Evolutionary conservation across 169 alveolate species (phyloP), one percentile per base, ranked within the genome.

Genomic region (Cryptosporidium parvum): DNA sequence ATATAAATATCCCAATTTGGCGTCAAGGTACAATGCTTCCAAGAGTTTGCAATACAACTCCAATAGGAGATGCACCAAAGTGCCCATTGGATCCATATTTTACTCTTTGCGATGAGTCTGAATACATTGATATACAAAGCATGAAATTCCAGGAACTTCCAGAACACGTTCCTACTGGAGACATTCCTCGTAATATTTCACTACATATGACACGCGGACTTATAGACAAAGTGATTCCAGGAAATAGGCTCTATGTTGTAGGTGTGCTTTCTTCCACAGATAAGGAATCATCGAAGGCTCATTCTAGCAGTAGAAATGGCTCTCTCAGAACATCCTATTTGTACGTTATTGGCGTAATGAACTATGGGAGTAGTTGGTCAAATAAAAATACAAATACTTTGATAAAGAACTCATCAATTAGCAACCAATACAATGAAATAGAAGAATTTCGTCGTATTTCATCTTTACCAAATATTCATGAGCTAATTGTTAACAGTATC

Each of bases 111-210:
- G 99, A 97, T 84, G 98, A 98, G 72, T 98, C 99, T 87, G 95
- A 95, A 18, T 98, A 93, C 91, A 96, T 97, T 37, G 99, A 99
- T 91, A 96, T 97, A 37, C 99, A 99, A 94, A 93, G 96, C 3
- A 92, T 98, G 58, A 98, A 98, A 94, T 92, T 99, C 67, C 99
- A 99, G 91, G 99, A 99, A 91, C 95, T 98, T 23, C 99, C 99
- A n/a, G 99, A 99, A 92, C 98, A 97, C 80, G 99, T 97, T 23
- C 98, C 98, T 4, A 95, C 98, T 23, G 99, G 99, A 42, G 99
- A 97, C 86, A 95, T 97, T 93, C 99, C 99, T 16, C 93, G 99
- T 91, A 75, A 69, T 39, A 71, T 86, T 2, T 69, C 92, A 14
- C 58, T 86, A n/a, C 92, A 86, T 52, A 62, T 75, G 58, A 86